Conservation (phyloP, 108 stramenopile genomes). For the Aureococcus anophagefferens region DNA sequence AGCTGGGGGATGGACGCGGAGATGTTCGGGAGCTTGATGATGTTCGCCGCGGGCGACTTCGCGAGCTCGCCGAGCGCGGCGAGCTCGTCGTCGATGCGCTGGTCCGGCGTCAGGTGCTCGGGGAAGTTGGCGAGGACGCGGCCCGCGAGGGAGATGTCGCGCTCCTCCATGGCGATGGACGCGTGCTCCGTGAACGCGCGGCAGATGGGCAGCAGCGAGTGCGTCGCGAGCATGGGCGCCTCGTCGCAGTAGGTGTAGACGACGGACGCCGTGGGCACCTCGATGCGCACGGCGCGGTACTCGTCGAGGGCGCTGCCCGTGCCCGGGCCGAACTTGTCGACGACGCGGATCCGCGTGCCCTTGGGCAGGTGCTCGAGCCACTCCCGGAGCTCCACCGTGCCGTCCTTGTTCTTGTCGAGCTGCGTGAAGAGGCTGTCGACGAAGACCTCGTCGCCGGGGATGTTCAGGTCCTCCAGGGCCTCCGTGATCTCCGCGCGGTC, state of each 20-base stretch:
- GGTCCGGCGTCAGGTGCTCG: conserved; percentile 55
- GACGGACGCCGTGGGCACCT: conserved; percentile 54
- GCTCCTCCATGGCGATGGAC: not conserved
- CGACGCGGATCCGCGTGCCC: not conserved
- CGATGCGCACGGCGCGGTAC: not conserved
- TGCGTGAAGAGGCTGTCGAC: not conserved
- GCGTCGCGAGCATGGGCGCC: conserved; percentile 83
- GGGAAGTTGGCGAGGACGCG: conserved; percentile 75
- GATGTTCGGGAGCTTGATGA: conserved; percentile 57
- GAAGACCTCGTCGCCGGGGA: not conserved
- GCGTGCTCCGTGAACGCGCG: conserved; percentile 41
- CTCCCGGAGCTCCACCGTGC: not conserved
- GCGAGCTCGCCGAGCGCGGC: conserved; percentile 65
- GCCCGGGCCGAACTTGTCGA: not conserved
- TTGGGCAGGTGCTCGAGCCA: not conserved
- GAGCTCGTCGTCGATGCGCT: conserved; percentile 76
- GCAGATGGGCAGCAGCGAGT: conserved; percentile 68
- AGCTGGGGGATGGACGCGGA: conserved; percentile 77
- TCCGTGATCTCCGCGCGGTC: not conserved
- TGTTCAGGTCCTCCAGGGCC: not conserved
- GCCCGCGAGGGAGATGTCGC: conserved; percentile 30
- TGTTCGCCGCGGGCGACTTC: conserved; percentile 43
- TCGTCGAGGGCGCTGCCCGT: not conserved
- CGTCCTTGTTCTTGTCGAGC: conserved; percentile 1
- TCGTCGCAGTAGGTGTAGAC: conserved; percentile 82